Base-by-base conservation (phyloP, 352 stramenopile genomes). In the Pythium brachiatum region DNA sequence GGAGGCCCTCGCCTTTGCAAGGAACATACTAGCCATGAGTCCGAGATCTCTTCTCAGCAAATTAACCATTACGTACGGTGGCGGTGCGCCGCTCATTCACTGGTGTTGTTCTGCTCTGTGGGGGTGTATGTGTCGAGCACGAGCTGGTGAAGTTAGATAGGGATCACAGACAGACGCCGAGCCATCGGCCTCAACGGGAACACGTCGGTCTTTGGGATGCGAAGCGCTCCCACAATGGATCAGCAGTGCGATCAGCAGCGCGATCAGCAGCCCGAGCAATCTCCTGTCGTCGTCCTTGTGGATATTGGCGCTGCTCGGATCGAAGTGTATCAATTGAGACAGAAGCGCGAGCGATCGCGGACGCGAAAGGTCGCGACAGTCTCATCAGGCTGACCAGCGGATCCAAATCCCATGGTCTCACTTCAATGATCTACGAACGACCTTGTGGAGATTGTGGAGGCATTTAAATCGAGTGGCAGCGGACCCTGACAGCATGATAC, bases 1-100 rank as follows among this genome's bases (percentile, higher is more conserved):
- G 74, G 73, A 7, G 71, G 75, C 4, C 75, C 78, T 18, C 73
- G 71, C 62, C 47, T 74, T 61, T 64, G 59, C 3, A 46, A 18
- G 69, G 20, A 3, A 34, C 23, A 57, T 4, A 29, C 4, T 27
- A 51, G 11, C 11, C 39, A 8, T 48, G 4, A 48, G 41, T 16
- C 18, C 7, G n/a, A 60, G 34, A 48, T 51, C 29, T 12, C 0
- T 53, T 23, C 6, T 31, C 5, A 20, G 51, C 13, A 32, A 43
- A 18, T 64, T 7, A 20, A 25, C 5, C 11, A 32, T 4, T n/a
- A 62, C 62, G 38, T 56, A 64, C 62, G 62, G 62, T 13, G 57
- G 63, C 31, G 63, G 63, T 12, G 57, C 57, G 23, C 63, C 64
- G 39, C 59, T 70, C 62, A 43, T 36, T 16, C 12, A n/a, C 7